These are phyloP conservation scores for Glaciozyma martinii DNA, from an alignment of 768 basidiomycete genomes.

Conservation along the genomic window DNA sequence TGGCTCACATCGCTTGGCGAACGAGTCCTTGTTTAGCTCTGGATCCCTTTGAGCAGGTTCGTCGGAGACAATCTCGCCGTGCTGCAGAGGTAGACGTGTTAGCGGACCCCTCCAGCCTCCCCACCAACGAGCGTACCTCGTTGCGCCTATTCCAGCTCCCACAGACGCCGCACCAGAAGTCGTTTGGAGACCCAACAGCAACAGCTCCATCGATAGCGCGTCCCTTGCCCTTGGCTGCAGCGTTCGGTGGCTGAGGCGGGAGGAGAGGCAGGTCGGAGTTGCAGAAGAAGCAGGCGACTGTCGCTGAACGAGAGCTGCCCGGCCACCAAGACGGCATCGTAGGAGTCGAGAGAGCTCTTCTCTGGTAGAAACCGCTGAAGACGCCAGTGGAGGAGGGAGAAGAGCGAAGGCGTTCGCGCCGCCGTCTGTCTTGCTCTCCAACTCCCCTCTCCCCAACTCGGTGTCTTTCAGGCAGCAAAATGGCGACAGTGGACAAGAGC, in stretches of 20 bases:
- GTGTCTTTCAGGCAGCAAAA: not conserved
- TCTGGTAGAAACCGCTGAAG: not conserved
- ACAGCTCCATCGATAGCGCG: conserved; percentile 3
- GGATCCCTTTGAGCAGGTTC: conserved; percentile 84
- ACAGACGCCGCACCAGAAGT: conserved; percentile 31
- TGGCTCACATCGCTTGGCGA: conserved; percentile 57
- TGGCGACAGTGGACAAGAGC: not conserved
- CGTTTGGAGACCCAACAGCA: not conserved
- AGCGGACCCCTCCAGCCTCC: not conserved
- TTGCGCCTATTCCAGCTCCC: conserved; percentile 60
- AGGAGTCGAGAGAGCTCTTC: not conserved
- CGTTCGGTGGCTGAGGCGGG: conserved; percentile 4
- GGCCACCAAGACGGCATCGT: not conserved
- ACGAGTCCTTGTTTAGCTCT: conserved; percentile 57
- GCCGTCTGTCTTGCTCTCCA: not conserved
- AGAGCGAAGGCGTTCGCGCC: not conserved
- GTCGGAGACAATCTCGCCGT: conserved; percentile 70
- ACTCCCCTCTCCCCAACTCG: not conserved
- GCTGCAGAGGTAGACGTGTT: conserved; percentile 25
- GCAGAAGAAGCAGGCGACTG: conserved; percentile 32
- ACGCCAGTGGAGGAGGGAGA: too few relatives aligned
- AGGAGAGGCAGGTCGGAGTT: conserved; percentile 8
- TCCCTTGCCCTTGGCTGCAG: conserved; percentile 2
- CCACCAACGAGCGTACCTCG: conserved; percentile 9
- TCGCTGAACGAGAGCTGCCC: not conserved